Percentiles rank a stretch among this genome's conserved stretches.
Conservation (phyloP, 371 early-diverging fungal species). For the Cokeromyces recurvatus region DNA sequence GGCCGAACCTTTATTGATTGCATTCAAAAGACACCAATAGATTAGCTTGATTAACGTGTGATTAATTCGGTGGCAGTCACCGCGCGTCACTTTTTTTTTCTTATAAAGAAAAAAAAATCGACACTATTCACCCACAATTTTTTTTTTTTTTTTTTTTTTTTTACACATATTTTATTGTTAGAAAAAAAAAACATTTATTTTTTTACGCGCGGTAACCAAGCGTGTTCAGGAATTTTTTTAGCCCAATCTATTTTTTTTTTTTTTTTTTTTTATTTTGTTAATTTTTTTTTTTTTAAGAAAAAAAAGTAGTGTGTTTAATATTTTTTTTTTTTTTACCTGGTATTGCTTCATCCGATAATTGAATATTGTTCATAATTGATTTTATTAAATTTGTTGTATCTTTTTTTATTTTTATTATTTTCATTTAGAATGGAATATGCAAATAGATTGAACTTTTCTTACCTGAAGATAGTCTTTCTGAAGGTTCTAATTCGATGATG, state of each 20-base stretch:
- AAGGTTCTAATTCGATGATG: conserved; percentile 11
- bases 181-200: not conserved
- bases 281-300: not conserved
- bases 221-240: conserved; percentile 31
- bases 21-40: no score
- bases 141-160: conserved; percentile 8
- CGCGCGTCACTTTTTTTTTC: no score
- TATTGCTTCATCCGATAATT: conserved; percentile 23
- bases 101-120: no score
- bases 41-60: no score
- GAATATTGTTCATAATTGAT: conserved; percentile 34
- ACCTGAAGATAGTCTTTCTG: conserved; percentile 16
- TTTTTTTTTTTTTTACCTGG: conserved; percentile 22
- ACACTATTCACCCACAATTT: no score
- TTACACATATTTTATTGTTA: not conserved
- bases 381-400: conserved; percentile 33
- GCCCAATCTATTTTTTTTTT: conserved; percentile 29
- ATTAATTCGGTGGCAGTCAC: no score
- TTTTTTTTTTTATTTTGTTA: conserved; percentile 2
- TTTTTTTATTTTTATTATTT: not conserved
- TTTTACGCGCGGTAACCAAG: conserved; percentile 30
- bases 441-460: conserved; percentile 2
- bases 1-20: no score
- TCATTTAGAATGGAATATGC: no score
- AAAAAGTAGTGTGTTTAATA: no score